phyloP scores from a whole-genome alignment of 352 stramenopile species.

The Phytophthora ramorum region DNA sequence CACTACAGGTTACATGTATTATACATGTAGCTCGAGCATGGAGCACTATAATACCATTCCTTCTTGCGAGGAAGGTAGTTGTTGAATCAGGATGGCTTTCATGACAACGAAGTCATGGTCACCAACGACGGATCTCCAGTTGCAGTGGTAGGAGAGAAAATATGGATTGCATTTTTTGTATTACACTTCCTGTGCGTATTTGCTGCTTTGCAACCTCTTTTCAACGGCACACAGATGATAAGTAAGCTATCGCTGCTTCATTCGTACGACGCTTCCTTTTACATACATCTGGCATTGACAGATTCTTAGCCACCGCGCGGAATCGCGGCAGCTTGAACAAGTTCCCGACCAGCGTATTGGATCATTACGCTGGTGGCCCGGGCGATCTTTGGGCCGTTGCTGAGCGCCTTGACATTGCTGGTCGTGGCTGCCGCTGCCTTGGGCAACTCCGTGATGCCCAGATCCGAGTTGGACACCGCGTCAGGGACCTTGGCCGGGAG shows the following conservation, averaged over 20 bases:
- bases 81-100: too few relatives aligned
- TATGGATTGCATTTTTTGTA: too few relatives aligned
- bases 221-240: neutral
- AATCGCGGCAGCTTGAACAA: constrained; percentile 49
- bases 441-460: constrained; percentile 56
- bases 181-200: too few relatives aligned
- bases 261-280: neutral
- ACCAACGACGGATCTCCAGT: too few relatives aligned
- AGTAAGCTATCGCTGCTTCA: neutral
- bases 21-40: too few relatives aligned
- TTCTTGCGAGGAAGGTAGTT: too few relatives aligned
- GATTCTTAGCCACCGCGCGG: constrained; percentile 41
- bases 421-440: constrained; percentile 43
- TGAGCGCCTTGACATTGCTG: constrained; percentile 54
- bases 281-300: constrained; percentile 9
- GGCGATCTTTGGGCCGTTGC: constrained; percentile 57
- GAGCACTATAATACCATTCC: too few relatives aligned
- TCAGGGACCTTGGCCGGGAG: constrained; percentile 54
- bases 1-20: too few relatives aligned
- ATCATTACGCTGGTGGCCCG: constrained; percentile 57
- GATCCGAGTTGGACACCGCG: constrained; percentile 42
- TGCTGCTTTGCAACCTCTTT: too few relatives aligned
- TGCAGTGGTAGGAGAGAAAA: too few relatives aligned
- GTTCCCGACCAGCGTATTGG: constrained; percentile 53
- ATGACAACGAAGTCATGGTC: too few relatives aligned